Percentiles rank a stretch among this genome's conserved stretches.
phyloP scores from a whole-genome alignment of 2,329 filamentous ascomycete species.

The Cladorrhinum sp. region DNA sequence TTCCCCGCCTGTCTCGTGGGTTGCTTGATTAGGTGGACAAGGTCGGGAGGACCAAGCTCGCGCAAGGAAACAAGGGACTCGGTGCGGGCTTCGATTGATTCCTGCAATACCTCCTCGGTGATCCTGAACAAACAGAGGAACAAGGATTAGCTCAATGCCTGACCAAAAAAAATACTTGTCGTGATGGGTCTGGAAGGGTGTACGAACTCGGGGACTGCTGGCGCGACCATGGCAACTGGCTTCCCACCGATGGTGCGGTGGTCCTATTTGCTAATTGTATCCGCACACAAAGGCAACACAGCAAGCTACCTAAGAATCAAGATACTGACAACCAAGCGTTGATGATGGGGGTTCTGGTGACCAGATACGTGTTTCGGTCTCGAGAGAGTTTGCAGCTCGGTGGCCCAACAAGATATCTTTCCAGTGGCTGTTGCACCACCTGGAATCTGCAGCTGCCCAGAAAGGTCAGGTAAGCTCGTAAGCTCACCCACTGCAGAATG shows the following conservation, averaged over 20 bases:
- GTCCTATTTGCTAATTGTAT: neutral
- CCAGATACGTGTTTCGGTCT: neutral
- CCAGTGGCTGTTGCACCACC: neutral
- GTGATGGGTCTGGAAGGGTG: slow-evolving; percentile 5
- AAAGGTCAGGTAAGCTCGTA: neutral
- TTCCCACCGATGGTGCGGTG: neutral
- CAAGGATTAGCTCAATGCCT: slow-evolving; percentile 18
- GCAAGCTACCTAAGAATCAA: neutral
- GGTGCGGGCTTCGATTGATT: slow-evolving; percentile 87
- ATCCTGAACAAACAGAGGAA: slow-evolving; percentile 55
- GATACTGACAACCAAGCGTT: neutral
- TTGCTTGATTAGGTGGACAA: slow-evolving; percentile 89
- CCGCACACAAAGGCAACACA: neutral
- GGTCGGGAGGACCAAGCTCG: slow-evolving; percentile 91
- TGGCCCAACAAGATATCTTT: neutral
- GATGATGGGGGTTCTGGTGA: neutral
- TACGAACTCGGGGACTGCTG: slow-evolving; percentile 71
- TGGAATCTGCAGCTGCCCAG: neutral
- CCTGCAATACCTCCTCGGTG: slow-evolving; percentile 87
- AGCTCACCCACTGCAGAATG: neutral
- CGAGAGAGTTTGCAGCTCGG: neutral
- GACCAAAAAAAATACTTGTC: neutral
- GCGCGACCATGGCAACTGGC: slow-evolving; percentile 61
- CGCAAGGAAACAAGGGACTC: slow-evolving; percentile 81
- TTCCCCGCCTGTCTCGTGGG: slow-evolving; percentile 55